phyloP scores from a whole-genome alignment of 169 alveolate species.

The Babesia bovis region DNA sequence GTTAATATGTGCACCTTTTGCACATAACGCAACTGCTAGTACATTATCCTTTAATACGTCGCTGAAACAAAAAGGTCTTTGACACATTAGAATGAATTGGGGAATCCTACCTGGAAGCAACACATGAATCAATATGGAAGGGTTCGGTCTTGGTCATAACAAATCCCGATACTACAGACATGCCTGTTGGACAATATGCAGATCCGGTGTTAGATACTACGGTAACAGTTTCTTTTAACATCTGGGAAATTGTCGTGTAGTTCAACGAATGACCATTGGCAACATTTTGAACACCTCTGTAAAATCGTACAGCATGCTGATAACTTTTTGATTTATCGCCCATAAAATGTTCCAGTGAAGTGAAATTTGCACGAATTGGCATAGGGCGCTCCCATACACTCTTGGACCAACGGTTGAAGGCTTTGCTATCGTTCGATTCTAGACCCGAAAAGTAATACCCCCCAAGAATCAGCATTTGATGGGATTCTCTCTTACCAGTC shows the following conservation, averaged over 20 bases:
- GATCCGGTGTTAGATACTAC: conserved; percentile 1
- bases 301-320: conserved; percentile 38
- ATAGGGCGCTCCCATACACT: conserved; percentile 41
- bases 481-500: conserved; percentile 30
- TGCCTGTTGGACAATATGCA: conserved; percentile 8
- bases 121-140: conserved; percentile 13
- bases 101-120: conserved; percentile 14
- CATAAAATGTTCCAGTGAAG: conserved; percentile 31
- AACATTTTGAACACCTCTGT: conserved; percentile 20
- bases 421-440: conserved; percentile 17
- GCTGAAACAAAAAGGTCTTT: conserved; percentile 24
- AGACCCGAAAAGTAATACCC: conserved; percentile 50
- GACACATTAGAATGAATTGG: neutral
- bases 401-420: conserved; percentile 38
- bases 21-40: conserved; percentile 11
- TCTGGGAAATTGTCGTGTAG: conserved; percentile 9
- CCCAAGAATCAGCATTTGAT: conserved; percentile 50
- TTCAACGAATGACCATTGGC: conserved; percentile 39
- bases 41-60: conserved; percentile 11
- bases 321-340: conserved; percentile 53
- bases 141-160: neutral
- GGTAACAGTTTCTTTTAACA: conserved; percentile 15
- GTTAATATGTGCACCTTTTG: conserved; percentile 1
- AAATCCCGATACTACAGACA: conserved; percentile 33
- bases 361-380: conserved; percentile 57